Evolutionary conservation across 805 yeast species (phyloP).

Genomic region (Cyberlindnera misumaiensis): DNA sequence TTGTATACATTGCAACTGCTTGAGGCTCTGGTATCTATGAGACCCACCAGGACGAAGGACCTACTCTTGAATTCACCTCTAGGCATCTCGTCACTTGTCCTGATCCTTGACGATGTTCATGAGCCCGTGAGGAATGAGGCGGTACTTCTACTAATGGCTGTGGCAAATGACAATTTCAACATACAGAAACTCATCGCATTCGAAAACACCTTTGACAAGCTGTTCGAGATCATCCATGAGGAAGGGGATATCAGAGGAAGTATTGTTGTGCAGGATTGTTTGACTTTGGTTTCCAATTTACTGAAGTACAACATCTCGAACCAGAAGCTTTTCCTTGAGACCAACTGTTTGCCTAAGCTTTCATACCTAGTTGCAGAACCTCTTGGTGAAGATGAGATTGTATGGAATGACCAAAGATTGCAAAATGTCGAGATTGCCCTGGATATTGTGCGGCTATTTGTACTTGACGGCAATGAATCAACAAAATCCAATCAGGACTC

Average conservation of each 20-base stretch:
- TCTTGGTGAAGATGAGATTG: slow-evolving; percentile 36
- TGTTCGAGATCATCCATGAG: slow-evolving; percentile 71
- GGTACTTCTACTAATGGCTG: slow-evolving; percentile 71
- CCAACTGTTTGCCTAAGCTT: slow-evolving; percentile 66
- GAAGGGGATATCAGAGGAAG: slow-evolving; percentile 92
- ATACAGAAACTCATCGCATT: slow-evolving; percentile 92
- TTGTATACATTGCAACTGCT: slow-evolving; percentile 79
- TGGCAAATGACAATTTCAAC: slow-evolving; percentile 75
- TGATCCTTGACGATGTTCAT: slow-evolving; percentile 51
- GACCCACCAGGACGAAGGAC: slow-evolving; percentile 70
- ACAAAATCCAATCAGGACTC: slow-evolving; percentile 54
- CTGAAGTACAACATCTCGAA: slow-evolving; percentile 81
- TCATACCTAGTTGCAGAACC: slow-evolving; percentile 61
- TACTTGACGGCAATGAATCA: slow-evolving; percentile 64
- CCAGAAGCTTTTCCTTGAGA: slow-evolving; percentile 82
- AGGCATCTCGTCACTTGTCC: slow-evolving; percentile 71
- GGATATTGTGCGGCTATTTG: slow-evolving; percentile 68
- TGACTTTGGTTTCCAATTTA: slow-evolving; percentile 65
- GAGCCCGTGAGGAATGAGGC: slow-evolving; percentile 91
- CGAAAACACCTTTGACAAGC: slow-evolving; percentile 81
- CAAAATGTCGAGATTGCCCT: slow-evolving; percentile 60
- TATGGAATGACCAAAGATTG: slow-evolving; percentile 74
- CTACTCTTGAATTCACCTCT: slow-evolving; percentile 66
- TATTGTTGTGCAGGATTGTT: slow-evolving; percentile 83
- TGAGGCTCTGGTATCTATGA: slow-evolving; percentile 73